phyloP scores from a whole-genome alignment of 768 basidiomycete species.

The Hypholoma sublateritium region DNA sequence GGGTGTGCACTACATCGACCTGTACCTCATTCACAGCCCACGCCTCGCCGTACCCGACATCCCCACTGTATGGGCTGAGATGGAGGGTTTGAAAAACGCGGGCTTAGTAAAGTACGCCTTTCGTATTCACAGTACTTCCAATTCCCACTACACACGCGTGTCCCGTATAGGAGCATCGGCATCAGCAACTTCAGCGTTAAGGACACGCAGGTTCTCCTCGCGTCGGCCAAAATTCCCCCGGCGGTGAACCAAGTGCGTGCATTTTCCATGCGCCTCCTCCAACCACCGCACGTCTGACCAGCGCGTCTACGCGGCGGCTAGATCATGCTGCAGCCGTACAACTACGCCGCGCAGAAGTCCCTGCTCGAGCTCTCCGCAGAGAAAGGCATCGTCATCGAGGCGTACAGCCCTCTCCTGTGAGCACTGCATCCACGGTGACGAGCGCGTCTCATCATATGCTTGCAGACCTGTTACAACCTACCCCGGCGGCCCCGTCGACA shows the following conservation, averaged over 20 bases:
- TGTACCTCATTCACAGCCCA: conserved; percentile 71
- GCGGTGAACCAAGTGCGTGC: conserved; percentile 68
- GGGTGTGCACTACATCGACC: conserved; percentile 62
- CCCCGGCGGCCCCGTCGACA: conserved; percentile 66
- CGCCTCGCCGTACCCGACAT: conserved; percentile 55
- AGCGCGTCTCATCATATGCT: neutral
- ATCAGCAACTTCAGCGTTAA: conserved; percentile 66
- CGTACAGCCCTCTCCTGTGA: conserved; percentile 64
- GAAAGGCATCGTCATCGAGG: conserved; percentile 65
- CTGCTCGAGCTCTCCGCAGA: conserved; percentile 36
- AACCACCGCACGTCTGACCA: neutral
- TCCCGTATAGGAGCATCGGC: conserved; percentile 57
- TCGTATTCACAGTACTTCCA: too few species aligned
- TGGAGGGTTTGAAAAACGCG: conserved; percentile 57
- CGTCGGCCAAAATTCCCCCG: conserved; percentile 61
- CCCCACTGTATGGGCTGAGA: conserved; percentile 58
- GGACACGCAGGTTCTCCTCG: conserved; percentile 54
- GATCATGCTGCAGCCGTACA: conserved; percentile 72
- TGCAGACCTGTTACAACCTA: conserved; percentile 56
- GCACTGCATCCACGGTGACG: conserved; percentile 11
- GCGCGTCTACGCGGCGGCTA: conserved; percentile 19
- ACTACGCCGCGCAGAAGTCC: conserved; percentile 50
- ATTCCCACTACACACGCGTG: neutral
- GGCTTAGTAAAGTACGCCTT: conserved; percentile 52
- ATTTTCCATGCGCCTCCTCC: too few species aligned